Evolutionary conservation across 257 asterid species (phyloP).

Genomic region (Phtheirospermum japonicum): DNA sequence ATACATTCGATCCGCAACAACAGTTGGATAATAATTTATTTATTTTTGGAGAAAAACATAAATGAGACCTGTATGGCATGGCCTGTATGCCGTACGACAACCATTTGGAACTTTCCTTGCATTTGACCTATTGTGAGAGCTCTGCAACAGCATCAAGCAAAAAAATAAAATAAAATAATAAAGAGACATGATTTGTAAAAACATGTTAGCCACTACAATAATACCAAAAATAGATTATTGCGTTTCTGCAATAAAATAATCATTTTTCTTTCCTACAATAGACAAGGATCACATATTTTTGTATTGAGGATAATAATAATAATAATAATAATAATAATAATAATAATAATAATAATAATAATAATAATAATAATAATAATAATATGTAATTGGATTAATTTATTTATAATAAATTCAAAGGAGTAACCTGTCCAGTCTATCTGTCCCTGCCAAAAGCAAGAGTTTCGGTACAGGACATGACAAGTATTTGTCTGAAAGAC

Average conservation of each 20-base stretch:
- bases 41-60: neutral
- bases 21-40: neutral
- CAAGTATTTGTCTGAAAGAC: constrained; percentile 87
- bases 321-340: neutral
- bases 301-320: neutral
- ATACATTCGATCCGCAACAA: neutral
- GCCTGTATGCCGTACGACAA: constrained; percentile 88
- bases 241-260: too few species aligned
- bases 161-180: neutral
- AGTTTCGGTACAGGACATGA: constrained; percentile 84
- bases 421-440: constrained; percentile 85
- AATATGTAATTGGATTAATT: neutral
- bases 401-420: neutral
- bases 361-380: neutral
- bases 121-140: constrained; percentile 93
- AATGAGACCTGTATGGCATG: constrained; percentile 88
- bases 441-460: constrained; percentile 96
- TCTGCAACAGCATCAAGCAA: constrained; percentile 54
- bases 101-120: constrained; percentile 99
- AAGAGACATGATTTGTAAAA: too few species aligned
- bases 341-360: neutral
- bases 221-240: neutral
- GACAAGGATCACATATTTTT: neutral
- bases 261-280: too few species aligned
- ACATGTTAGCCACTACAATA: too few species aligned